phyloP scores from a whole-genome alignment of 768 basidiomycete genomes.

The Pisolithus marmoratus region DNA sequence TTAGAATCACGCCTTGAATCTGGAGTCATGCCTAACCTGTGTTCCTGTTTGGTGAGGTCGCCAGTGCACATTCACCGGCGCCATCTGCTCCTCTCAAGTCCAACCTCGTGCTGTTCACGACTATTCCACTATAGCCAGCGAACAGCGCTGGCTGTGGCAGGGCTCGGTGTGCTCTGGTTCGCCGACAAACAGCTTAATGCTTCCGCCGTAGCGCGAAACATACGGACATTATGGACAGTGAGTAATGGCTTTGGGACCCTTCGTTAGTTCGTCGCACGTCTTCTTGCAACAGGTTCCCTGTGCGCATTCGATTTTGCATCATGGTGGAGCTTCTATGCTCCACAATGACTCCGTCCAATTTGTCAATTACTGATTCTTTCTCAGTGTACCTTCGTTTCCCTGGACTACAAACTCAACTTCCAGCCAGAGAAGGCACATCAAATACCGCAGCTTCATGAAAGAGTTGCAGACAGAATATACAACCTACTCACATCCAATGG shows the following conservation, averaged over 20 bases:
- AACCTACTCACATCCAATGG: slow-evolving; percentile 77
- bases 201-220: slow-evolving; percentile 41
- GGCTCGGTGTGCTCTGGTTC: slow-evolving; percentile 30
- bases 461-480: slow-evolving; percentile 75
- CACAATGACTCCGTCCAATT: slow-evolving; percentile 1
- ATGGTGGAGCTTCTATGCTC: background rate
- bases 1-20: too few relatives aligned
- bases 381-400: slow-evolving; percentile 63
- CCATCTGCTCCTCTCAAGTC: background rate
- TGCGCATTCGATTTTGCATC: background rate
- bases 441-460: slow-evolving; percentile 78
- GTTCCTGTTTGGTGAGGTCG: background rate
- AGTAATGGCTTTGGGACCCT: slow-evolving; percentile 10
- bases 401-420: slow-evolving; percentile 89
- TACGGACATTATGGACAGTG: slow-evolving; percentile 47
- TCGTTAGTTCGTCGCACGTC: background rate
- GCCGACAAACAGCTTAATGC: slow-evolving; percentile 43
- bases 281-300: background rate
- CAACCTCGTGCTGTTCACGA: background rate
- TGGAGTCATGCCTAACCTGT: background rate
- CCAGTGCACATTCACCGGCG: background rate
- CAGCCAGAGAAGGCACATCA: slow-evolving; percentile 59
- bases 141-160: slow-evolving; percentile 17
- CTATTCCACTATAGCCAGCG: slow-evolving; percentile 11
- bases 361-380: background rate